These are phyloP conservation scores for Monosporascus sp. DNA, from an alignment of 2,329 filamentous ascomycete species.

Conservation along the genomic window DNA sequence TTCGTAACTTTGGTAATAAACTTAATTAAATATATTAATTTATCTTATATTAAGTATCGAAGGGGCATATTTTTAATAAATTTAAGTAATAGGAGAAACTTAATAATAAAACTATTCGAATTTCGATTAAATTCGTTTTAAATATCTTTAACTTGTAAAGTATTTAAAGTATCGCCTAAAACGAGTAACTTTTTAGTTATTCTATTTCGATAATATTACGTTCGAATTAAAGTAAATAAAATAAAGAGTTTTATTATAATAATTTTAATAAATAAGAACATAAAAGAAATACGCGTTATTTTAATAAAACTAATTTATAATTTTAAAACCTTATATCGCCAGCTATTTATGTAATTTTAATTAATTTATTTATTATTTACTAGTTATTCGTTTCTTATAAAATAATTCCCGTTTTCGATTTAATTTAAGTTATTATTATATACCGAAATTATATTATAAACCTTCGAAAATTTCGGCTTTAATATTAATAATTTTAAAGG, in stretches of 20 bases:
- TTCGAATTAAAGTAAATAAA: neutral
- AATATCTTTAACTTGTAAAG: neutral
- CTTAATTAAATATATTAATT: neutral
- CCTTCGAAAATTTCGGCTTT: no score
- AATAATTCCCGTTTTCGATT: no score
- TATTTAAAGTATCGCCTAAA: neutral
- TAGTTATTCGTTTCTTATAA: neutral
- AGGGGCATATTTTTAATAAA: neutral
- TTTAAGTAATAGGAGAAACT: neutral
- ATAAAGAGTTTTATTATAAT: neutral
- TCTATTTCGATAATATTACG: neutral
- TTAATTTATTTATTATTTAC: neutral
- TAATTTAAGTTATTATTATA: no score
- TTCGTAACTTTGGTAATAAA: neutral
- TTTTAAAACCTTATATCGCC: neutral
- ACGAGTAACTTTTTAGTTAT: neutral
- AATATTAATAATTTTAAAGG: no score
- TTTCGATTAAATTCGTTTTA: neutral
- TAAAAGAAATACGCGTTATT: neutral
- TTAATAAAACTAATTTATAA: neutral
- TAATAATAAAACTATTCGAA: neutral
- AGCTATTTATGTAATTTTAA: neutral
- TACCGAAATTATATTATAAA: no score
- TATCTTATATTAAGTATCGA: neutral
- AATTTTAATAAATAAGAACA: neutral